Evolutionary conservation across 176 grass and related monocot species (phyloP).

Genomic region (Raddia distichophylla): DNA sequence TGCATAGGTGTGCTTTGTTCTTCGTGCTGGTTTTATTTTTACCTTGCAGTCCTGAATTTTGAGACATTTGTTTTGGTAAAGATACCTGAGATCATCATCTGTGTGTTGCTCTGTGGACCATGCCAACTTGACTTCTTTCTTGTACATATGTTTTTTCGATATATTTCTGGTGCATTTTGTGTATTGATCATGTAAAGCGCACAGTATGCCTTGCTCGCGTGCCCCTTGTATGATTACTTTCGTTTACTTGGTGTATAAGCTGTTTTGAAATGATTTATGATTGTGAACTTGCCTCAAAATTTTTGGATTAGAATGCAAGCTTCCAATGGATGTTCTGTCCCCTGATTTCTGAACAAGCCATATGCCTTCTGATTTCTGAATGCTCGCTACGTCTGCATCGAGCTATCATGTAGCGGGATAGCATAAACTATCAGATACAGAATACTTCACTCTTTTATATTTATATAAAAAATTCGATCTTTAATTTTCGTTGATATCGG

Average conservation of each 20-base stretch:
- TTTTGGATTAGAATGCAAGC: constrained; percentile 24
- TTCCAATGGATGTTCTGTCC: constrained; percentile 13
- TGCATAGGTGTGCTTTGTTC: neutral
- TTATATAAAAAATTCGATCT: too few relatives aligned
- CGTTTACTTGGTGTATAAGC: neutral
- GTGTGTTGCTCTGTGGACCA: constrained; percentile 5
- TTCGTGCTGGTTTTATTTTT: neutral
- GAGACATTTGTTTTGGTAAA: constrained; percentile 5
- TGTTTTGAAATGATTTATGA: neutral
- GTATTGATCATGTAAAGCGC: neutral
- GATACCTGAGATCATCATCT: neutral
- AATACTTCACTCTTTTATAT: neutral
- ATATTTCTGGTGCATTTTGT: constrained; percentile 22
- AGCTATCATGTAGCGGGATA: too few relatives aligned
- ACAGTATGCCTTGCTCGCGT: neutral
- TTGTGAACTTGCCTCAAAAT: neutral
- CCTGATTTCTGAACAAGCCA: neutral
- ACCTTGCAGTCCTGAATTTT: neutral
- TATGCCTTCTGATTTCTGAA: constrained; percentile 16
- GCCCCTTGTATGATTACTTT: neutral
- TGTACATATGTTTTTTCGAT: constrained; percentile 6
- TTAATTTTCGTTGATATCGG: too few relatives aligned
- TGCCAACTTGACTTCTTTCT: neutral
- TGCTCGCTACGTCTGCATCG: neutral
- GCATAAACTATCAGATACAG: neutral